Conservation (phyloP, 176 grass and related monocot genomes). For the Rhynchospora tenuis region DNA sequence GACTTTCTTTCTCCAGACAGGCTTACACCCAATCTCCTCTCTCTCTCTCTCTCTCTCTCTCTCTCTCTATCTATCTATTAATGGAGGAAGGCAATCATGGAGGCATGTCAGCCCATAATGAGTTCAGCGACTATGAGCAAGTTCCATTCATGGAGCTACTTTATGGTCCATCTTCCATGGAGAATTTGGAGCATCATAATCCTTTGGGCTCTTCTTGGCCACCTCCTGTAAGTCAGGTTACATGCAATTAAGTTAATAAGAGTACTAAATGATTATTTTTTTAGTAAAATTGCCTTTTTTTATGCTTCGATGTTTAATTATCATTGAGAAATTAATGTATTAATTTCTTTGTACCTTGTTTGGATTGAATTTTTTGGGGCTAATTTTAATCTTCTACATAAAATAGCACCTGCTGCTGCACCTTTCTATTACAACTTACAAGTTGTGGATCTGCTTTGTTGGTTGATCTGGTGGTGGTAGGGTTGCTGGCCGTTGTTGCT, state of each 20-base stretch:
- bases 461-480: too few relatives aligned
- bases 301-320: background rate
- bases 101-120: background rate
- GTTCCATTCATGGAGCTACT: background rate
- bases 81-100: slow-evolving; percentile 13
- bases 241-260: background rate
- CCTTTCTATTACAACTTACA: background rate
- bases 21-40: background rate
- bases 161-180: background rate
- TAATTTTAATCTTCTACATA: background rate
- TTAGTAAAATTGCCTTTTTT: too few relatives aligned
- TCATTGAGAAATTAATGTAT: background rate
- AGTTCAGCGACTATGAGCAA: slow-evolving; percentile 2
- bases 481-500: too few relatives aligned
- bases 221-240: slow-evolving; percentile 13
- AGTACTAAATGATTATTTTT: background rate
- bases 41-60: background rate
- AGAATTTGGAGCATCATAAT: background rate
- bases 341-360: background rate
- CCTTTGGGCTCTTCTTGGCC: background rate
- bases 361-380: background rate
- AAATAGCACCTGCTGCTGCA: background rate
- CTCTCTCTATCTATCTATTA: background rate
- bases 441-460: background rate
- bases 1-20: slow-evolving; percentile 11